These are phyloP conservation scores for Mycena leptocephala DNA, from an alignment of 768 basidiomycete species.

Conservation along the genomic window DNA sequence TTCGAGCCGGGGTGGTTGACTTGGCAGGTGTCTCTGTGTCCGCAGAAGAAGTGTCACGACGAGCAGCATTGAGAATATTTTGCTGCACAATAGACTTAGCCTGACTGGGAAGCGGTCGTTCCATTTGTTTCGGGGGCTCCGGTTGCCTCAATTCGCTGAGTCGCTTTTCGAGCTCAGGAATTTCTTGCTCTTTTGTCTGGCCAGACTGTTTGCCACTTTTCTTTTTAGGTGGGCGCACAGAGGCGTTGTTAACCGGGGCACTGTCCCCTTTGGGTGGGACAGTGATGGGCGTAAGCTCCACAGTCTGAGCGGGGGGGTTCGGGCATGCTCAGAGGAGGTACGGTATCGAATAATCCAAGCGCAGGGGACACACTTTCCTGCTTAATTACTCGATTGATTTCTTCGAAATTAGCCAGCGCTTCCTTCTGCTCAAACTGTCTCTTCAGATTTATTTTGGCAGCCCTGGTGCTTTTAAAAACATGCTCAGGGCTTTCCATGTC, in stretches of 20 bases:
- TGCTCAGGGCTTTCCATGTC: too few relatives aligned
- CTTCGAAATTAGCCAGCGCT: not conserved
- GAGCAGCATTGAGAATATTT: not conserved
- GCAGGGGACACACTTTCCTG: not conserved
- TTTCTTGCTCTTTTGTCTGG: constrained; percentile 11
- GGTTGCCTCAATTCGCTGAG: not conserved
- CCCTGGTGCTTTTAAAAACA: too few relatives aligned
- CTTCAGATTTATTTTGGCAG: too few relatives aligned
- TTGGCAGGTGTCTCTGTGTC: not conserved
- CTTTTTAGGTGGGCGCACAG: not conserved
- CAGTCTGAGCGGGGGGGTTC: not conserved
- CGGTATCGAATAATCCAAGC: not conserved
- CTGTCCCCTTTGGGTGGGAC: not conserved
- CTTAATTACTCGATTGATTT: not conserved
- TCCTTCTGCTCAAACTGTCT: not conserved
- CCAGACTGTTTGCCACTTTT: constrained; percentile 18
- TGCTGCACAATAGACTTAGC: not conserved
- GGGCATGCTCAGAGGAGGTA: not conserved
- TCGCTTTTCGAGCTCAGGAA: not conserved
- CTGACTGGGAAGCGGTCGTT: constrained; percentile 2
- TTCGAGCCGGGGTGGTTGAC: not conserved
- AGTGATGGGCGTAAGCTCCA: not conserved
- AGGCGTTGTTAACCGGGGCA: not conserved
- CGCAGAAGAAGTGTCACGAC: not conserved
- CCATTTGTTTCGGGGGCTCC: not conserved